These are phyloP conservation scores for Teunomyces lycoperdinae DNA, from an alignment of 805 yeast species.

Conservation along the genomic window DNA sequence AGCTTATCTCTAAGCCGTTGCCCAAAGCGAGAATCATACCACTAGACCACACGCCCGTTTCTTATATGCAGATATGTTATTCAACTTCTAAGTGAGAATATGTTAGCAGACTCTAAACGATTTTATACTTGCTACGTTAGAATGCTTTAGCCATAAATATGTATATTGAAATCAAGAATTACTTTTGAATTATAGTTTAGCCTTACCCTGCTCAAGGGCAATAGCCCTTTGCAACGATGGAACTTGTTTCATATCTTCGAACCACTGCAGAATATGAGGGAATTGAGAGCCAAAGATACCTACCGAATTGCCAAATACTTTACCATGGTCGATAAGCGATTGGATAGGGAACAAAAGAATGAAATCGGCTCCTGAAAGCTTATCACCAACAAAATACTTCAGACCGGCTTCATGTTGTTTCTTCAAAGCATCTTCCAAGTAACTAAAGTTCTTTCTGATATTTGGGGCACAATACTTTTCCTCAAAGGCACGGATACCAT, in stretches of 20 bases:
- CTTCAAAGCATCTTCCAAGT: conserved; percentile 28
- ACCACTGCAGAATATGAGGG: conserved; percentile 1
- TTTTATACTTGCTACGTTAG: not conserved
- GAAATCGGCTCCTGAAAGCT: conserved; percentile 38
- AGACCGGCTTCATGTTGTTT: conserved; percentile 18
- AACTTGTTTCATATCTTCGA: not conserved
- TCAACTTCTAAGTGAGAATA: not conserved
- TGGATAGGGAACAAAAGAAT: conserved; percentile 35
- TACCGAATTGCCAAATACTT: not conserved
- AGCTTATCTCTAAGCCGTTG: not conserved
- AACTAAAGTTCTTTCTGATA: conserved; percentile 18
- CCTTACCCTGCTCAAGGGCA: not conserved
- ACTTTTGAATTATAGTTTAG: not conserved
- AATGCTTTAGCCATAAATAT: too few relatives aligned
- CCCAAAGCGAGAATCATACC: conserved; percentile 37
- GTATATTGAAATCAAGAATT: not conserved
- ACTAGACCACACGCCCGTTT: conserved; percentile 30
- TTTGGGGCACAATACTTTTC: conserved; percentile 23
- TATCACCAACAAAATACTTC: conserved; percentile 30
- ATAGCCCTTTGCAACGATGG: conserved; percentile 1
- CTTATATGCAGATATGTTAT: not conserved
- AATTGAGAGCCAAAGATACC: not conserved
- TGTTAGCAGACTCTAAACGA: not conserved
- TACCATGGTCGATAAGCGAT: not conserved
- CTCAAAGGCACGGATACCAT: conserved; percentile 21